Evolutionary conservation across 345 rosid genomes (phyloP).

Genomic region (Kernera saxatilis): DNA sequence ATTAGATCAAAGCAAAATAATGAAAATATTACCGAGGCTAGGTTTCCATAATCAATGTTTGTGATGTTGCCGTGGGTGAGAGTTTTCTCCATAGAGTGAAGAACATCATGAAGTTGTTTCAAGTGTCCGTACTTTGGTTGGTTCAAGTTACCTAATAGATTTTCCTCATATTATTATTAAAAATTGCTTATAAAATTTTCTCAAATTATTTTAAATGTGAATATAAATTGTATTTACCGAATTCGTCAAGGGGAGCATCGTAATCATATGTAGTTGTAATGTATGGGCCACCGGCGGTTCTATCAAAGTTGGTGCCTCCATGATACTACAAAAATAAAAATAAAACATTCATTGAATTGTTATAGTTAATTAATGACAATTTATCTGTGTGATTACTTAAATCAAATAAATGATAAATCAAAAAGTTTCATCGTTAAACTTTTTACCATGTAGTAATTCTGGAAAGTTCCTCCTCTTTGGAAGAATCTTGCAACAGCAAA

Average conservation of each 20-base stretch:
- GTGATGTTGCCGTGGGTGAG: conserved; percentile 52
- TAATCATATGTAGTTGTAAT: conserved; percentile 57
- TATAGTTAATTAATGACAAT: not conserved
- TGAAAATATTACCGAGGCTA: conserved; percentile 21
- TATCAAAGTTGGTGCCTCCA: conserved; percentile 68
- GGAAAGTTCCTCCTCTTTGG: conserved; percentile 49
- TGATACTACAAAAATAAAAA: conserved; percentile 39
- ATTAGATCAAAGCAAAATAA: not conserved
- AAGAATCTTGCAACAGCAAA: conserved; percentile 55
- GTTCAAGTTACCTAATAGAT: conserved; percentile 46
- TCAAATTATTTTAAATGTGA: not conserved
- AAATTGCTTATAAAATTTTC: not conserved
- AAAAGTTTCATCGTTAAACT: not conserved
- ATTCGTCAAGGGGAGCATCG: conserved; percentile 59
- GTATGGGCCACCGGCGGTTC: conserved; percentile 62
- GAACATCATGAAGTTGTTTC: conserved; percentile 53
- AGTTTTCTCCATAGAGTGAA: conserved; percentile 45
- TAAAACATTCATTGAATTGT: not conserved
- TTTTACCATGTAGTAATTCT: conserved; percentile 63
- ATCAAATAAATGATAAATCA: not conserved
- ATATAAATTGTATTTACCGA: conserved; percentile 26
- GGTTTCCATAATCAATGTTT: conserved; percentile 34
- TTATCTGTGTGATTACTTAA: not conserved
- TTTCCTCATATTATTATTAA: not conserved
- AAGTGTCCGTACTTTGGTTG: conserved; percentile 79